Evolutionary conservation across 2,329 filamentous ascomycete species (phyloP).

Genomic region (Claviceps sorghi): DNA sequence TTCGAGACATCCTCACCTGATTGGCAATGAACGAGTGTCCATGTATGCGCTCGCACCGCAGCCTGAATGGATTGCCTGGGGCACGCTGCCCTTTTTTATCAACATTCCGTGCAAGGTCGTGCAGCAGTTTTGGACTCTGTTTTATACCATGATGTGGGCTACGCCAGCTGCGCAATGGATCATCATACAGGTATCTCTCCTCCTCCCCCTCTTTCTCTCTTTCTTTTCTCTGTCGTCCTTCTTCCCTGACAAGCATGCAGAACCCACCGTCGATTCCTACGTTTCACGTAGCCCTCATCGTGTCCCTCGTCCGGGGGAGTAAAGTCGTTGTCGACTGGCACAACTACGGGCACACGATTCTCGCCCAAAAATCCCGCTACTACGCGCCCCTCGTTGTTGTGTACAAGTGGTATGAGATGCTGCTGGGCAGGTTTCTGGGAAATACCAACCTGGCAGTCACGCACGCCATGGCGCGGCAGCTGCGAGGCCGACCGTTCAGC

Average conservation of each 20-base stretch:
- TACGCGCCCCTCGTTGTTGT: slow-evolving; percentile 62
- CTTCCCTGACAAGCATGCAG: slow-evolving; percentile 22
- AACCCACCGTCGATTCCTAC: slow-evolving; percentile 94
- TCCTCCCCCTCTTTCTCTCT: not conserved
- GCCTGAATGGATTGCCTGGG: slow-evolving; percentile 52
- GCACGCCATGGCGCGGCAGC: slow-evolving; percentile 66
- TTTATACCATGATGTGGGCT: slow-evolving; percentile 56
- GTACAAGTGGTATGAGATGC: slow-evolving; percentile 63
- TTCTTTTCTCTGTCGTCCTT: not conserved
- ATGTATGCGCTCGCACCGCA: slow-evolving; percentile 56
- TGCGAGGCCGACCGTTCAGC: slow-evolving; percentile 48
- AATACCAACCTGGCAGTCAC: slow-evolving; percentile 76
- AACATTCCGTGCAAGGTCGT: slow-evolving; percentile 73
- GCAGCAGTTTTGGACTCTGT: slow-evolving; percentile 63
- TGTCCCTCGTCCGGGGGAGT: slow-evolving; percentile 65
- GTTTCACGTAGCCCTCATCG: slow-evolving; percentile 56
- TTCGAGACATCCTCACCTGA: slow-evolving; percentile 62
- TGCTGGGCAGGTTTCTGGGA: slow-evolving; percentile 52
- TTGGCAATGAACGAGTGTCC: slow-evolving; percentile 51
- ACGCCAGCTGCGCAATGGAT: slow-evolving; percentile 70
- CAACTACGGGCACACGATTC: slow-evolving; percentile 93
- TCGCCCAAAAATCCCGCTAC: slow-evolving; percentile 47
- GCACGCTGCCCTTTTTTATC: slow-evolving; percentile 60
- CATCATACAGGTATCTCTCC: slow-evolving; percentile 51
- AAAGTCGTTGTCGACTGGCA: slow-evolving; percentile 92